A percentile compares a stretch with the other conserved stretches of the same genome.
These are phyloP conservation scores for Besnoitia besnoiti DNA, from an alignment of 169 alveolate species.

Conservation along the genomic window DNA sequence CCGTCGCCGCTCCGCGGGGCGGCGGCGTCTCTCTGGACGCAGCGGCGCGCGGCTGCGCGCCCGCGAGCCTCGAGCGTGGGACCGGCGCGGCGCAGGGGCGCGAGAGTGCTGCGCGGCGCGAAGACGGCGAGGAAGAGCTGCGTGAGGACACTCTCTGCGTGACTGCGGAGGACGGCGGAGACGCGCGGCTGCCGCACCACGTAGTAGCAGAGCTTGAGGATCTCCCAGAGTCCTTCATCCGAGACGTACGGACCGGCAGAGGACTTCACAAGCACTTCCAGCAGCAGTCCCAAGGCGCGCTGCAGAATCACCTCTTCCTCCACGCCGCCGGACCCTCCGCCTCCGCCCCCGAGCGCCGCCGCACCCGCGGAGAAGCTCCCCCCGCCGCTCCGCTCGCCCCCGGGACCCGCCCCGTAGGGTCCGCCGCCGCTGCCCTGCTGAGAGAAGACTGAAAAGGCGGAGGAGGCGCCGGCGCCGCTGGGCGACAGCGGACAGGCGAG, in stretches of 20 bases:
- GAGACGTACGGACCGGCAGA: conserved; percentile 9
- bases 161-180: conserved; percentile 43
- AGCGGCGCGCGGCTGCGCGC: too few species aligned
- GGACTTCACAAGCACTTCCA: not conserved
- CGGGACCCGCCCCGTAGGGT: not conserved
- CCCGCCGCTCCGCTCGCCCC: not conserved
- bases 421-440: not conserved
- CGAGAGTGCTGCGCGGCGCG: not conserved
- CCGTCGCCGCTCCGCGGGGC: not conserved
- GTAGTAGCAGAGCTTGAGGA: conserved; percentile 14
- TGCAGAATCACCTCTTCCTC: conserved; percentile 47
- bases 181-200: not conserved
- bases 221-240: conserved; percentile 35
- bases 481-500: not conserved
- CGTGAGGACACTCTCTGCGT: conserved; percentile 17
- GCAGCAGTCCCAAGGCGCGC: not conserved
- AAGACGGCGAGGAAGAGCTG: conserved; percentile 11
- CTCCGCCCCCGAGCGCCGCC: too few species aligned
- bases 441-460: not conserved
- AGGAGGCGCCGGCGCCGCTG: not conserved
- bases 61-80: too few species aligned
- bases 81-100: not conserved
- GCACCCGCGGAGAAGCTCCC: not conserved
- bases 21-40: not conserved
- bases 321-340: not conserved